phyloP scores from a whole-genome alignment of 2,329 filamentous ascomycete genomes.

The Dactylonectria estremocensis region DNA sequence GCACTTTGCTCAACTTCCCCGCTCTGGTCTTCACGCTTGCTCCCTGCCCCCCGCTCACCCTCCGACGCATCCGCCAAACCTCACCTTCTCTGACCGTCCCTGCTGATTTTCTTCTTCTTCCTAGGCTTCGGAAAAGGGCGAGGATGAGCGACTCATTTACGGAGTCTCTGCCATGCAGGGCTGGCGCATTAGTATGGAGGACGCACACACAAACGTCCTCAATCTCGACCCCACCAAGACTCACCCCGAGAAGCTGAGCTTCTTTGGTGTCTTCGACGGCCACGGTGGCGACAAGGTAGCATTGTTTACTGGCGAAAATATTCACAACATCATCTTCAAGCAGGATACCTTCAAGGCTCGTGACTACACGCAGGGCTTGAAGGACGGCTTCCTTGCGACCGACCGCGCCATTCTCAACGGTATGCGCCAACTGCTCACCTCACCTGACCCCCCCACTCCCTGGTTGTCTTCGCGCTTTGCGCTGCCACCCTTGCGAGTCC shows the following conservation, averaged over 20 bases:
- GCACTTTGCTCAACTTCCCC: conserved; percentile 27
- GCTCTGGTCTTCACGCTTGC: conserved; percentile 26
- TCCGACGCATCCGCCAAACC: conserved; percentile 35
- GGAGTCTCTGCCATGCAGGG: conserved; percentile 99
- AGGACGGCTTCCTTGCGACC: conserved; percentile 96
- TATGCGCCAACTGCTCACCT: conserved; percentile 60
- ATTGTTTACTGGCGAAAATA: conserved; percentile 90
- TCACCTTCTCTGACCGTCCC: conserved; percentile 31
- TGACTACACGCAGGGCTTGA: conserved; percentile 94
- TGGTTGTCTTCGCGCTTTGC: conserved; percentile 12
- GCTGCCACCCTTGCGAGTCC: conserved; percentile 1
- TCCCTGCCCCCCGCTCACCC: conserved; percentile 21
- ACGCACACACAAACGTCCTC: conserved; percentile 91
- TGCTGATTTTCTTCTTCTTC: conserved; percentile 46
- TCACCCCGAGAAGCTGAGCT: conserved; percentile 83
- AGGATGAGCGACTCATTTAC: conserved; percentile 93
- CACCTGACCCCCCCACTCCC: conserved; percentile 28
- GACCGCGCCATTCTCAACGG: conserved; percentile 96
- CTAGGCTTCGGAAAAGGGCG: conserved; percentile 89
- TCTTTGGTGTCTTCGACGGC: conserved; percentile 98
- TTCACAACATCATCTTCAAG: conserved; percentile 94
- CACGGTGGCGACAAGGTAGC: conserved; percentile 98
- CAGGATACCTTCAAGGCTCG: conserved; percentile 94
- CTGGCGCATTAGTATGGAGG: conserved; percentile 99
- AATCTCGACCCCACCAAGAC: conserved; percentile 80